Conservation (phyloP, 371 early-diverging fungal genomes). For the Syncephalastrum monosporum region DNA sequence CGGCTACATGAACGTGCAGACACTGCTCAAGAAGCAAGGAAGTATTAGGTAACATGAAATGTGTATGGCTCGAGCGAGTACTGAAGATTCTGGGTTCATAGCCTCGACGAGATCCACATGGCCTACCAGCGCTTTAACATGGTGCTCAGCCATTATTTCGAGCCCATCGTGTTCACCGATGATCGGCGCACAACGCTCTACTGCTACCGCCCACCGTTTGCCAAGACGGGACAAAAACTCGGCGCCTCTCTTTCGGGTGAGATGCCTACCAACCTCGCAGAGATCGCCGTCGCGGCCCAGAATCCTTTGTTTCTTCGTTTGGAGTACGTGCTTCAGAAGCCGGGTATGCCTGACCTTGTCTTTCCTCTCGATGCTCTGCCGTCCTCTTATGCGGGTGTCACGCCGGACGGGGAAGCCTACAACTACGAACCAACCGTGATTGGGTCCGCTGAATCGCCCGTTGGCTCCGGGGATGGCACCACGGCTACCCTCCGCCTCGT, state of each 20-base stretch:
- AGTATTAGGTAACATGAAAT: constrained; percentile 19
- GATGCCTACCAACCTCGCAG: constrained; percentile 46
- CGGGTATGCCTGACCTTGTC: constrained; percentile 34
- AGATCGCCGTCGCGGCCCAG: constrained; percentile 60
- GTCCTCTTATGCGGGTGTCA: constrained; percentile 47
- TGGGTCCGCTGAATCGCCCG: constrained; percentile 64
- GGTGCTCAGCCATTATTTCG: constrained; percentile 65
- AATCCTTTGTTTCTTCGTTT: constrained; percentile 64
- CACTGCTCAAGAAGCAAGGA: constrained; percentile 34
- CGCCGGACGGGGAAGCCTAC: constrained; percentile 28
- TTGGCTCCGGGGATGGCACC: constrained; percentile 72
- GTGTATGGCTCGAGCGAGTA: neutral
- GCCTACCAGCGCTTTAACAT: constrained; percentile 54
- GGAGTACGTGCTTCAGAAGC: constrained; percentile 58
- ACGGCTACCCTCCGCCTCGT: constrained; percentile 65
- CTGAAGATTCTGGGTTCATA: neutral
- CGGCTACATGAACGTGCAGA: constrained; percentile 68
- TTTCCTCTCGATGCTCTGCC: constrained; percentile 63
- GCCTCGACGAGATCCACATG: constrained; percentile 46
- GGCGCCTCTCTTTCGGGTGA: constrained; percentile 38
- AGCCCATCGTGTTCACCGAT: constrained; percentile 52
- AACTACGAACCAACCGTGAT: constrained; percentile 65
- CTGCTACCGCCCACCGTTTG: constrained; percentile 65
- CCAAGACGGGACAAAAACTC: constrained; percentile 40
- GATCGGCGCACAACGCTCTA: constrained; percentile 54